Evolutionary conservation across 192 early-diverging fungal genomes (phyloP), one percentile per base, ranked within the genome.

Genomic region (Coemansia sp.): DNA sequence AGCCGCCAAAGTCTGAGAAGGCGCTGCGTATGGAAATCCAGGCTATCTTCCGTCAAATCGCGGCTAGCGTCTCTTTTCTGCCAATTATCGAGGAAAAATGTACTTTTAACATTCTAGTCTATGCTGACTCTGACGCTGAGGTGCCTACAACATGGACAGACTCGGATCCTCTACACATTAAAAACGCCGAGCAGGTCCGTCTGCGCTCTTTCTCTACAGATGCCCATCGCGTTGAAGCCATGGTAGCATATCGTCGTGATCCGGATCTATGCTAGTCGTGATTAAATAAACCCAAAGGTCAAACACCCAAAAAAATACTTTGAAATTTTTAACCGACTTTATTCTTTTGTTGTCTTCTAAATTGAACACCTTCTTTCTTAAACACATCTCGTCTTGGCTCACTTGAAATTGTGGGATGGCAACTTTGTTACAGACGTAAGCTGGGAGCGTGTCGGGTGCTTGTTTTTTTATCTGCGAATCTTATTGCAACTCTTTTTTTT

Each of bases 31-130:
- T 75, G 77, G 92, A 96, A 74, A 93, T 98, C 59, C 90, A 90
- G 66, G 93, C 92, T 3, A 92, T 96, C 31, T 85, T 98, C 72
- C 85, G 95, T 11, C 95, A 98, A 69, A 95, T 98, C 56, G 93
- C 91, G 0, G 90, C 93, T 9, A 90, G 86, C 66, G 93, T 95
- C 17, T 89, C 92, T 11, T 98, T 95, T 76, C 82, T 98, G 46
- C 95, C 96, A 2, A 87, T 91, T 62, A 84, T 97, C 6, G 89
- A 89, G 53, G 92, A 94, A 33, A 90, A 91, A 59, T 93, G 94
- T 70, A 96, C 95, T 5, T 97, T 96, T 67, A 95, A 94, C 63
- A 87, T 98, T 14, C 72, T 97, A 5, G 93, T 90, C 4, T 96
- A 96, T 68, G 92, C 94, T 3, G 90, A 95, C 58, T 86, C 86